phyloP scores from a whole-genome alignment of 108 stramenopile species.

The Cyclotella kingstonii region DNA sequence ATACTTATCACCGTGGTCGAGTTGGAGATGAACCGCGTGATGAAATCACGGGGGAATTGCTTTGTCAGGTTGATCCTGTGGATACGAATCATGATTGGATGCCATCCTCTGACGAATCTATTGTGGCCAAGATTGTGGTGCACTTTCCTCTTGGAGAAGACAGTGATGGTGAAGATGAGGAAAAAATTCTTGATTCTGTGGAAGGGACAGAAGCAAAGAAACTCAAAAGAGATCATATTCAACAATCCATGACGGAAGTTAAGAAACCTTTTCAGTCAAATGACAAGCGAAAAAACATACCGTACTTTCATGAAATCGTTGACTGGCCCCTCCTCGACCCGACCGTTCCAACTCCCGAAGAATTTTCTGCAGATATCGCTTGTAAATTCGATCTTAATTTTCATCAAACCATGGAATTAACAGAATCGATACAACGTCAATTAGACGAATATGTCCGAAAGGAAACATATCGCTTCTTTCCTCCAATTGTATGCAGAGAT shows the following conservation, averaged over 20 bases:
- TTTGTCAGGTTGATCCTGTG: slow-evolving; percentile 51
- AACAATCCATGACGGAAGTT: too few relatives aligned
- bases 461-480: slow-evolving; percentile 21
- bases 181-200: slow-evolving; percentile 4
- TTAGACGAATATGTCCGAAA: slow-evolving; percentile 44
- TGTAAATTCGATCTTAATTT: slow-evolving; percentile 67
- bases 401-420: slow-evolving; percentile 61
- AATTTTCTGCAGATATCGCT: slow-evolving; percentile 54
- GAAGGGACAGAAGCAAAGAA: background rate
- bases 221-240: too few relatives aligned
- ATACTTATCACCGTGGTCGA: slow-evolving; percentile 72
- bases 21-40: slow-evolving; percentile 74
- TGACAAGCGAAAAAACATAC: background rate
- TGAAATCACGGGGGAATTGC: slow-evolving; percentile 51
- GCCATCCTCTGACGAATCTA: slow-evolving; percentile 35
- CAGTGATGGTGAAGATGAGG: slow-evolving; percentile 21
- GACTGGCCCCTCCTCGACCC: slow-evolving; percentile 67
- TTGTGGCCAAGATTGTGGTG: slow-evolving; percentile 35
- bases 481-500: slow-evolving; percentile 48
- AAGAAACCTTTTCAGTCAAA: too few relatives aligned
- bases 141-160: slow-evolving; percentile 58
- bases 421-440: slow-evolving; percentile 58
- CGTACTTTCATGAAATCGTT: slow-evolving; percentile 49
- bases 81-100: slow-evolving; percentile 67
- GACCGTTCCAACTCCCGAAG: slow-evolving; percentile 52